phyloP scores from a whole-genome alignment of 495 filamentous ascomycete species.

The Cetradonia linearis region DNA sequence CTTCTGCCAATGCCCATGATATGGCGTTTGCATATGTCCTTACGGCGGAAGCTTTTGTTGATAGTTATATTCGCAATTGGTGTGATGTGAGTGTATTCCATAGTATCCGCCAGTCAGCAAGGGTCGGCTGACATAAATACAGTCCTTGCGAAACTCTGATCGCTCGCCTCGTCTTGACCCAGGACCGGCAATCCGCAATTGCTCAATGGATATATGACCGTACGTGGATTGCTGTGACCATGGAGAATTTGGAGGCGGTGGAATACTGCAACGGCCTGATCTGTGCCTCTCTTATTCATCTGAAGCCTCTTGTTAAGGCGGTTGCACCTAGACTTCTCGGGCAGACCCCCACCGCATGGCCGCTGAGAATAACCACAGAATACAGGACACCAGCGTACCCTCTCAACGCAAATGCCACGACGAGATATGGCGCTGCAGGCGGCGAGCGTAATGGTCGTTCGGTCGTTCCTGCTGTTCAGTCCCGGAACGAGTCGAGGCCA shows the following conservation, averaged over 20 bases:
- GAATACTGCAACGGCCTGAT: slow-evolving; percentile 10
- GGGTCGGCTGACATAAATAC: neutral
- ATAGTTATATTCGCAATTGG: slow-evolving; percentile 12
- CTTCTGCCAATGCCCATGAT: slow-evolving; percentile 12
- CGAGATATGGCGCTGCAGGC: neutral
- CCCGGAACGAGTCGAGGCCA: too few relatives aligned
- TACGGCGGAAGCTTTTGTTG: slow-evolving; percentile 7
- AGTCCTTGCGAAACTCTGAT: slow-evolving; percentile 1
- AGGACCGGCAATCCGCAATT: neutral
- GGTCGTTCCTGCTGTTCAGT: neutral
- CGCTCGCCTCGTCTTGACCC: neutral
- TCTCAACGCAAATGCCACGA: neutral
- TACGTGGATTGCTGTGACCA: slow-evolving; percentile 4
- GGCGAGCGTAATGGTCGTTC: neutral
- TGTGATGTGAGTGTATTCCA: neutral
- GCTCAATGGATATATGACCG: neutral
- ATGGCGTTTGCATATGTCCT: slow-evolving; percentile 11
- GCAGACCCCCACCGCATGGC: neutral
- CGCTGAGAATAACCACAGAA: too few relatives aligned
- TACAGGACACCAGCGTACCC: neutral
- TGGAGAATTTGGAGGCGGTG: slow-evolving; percentile 8
- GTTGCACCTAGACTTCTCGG: neutral
- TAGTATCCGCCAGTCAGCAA: too few relatives aligned
- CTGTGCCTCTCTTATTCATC: slow-evolving; percentile 6
- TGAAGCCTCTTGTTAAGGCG: neutral